Base-by-base conservation (phyloP, 345 rosid species). In the Odontarrhena argentea region DNA sequence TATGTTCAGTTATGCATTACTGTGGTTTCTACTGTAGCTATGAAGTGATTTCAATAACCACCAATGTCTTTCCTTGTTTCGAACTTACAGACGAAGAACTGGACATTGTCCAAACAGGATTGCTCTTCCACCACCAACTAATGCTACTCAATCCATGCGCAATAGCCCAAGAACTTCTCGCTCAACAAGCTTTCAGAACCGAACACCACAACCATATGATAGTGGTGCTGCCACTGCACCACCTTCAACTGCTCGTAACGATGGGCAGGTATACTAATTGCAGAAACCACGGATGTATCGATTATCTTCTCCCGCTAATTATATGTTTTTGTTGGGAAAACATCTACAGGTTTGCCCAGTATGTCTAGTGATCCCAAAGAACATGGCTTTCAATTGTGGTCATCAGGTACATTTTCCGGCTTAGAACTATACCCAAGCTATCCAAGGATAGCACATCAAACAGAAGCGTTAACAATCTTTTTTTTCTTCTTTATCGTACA, bases 331-430 rank as follows among this genome's bases (percentile, higher is more conserved):
- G 64, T 47, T 56, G 18, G 15, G 56, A 14, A 2, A 8, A 63
- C 53, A 9, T 54, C 52, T 45, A 37, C 82, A 91, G 93, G 37
- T 80, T 70, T 92, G 98, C 55, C 93, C 91, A 26, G 71, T 92
- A 59, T 92, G 98, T 70, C 81, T 92, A 59, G 56, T 69, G 50
- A 86, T 60, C 77, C 69, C 70, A 52, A 89, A 81, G 70, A 76
- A 89, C 80, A 80, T 92, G 98, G 96, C 98, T 69, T 89, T 92
- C 60, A 87, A 93, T n/a, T 92, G 98, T 49, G 96, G 98, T 35
- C 98, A 92, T 73, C 76, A 71, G 76, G 76, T 71, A n/a, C 32
- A 13, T 71, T 3, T 2, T 49, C 12, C 8, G 1, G 9, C 38
- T 34, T 44, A 34, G 0, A 50, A 50, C 34, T 18, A 35, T 11